Conservation (phyloP, 2,329 filamentous ascomycete species). For the Westerdykella aurantiaca region DNA sequence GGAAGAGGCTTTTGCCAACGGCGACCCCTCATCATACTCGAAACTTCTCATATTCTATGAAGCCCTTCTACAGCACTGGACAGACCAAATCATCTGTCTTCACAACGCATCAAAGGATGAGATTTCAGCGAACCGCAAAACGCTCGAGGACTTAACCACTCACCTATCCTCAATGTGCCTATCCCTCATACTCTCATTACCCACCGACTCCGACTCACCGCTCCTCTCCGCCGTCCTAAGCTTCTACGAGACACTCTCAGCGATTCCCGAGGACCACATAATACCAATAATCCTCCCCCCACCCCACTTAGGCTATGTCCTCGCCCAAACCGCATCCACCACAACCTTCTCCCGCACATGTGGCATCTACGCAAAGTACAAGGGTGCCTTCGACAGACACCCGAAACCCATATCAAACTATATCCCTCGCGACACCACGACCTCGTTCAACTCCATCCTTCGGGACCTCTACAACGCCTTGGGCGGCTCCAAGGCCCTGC, state of each 20-base stretch:
- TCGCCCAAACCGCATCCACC: conserved; percentile 62
- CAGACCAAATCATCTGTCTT: conserved; percentile 27
- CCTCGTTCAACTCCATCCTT: conserved; percentile 73
- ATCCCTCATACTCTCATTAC: conserved; percentile 26
- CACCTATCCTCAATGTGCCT: conserved; percentile 30
- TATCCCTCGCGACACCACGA: conserved; percentile 32
- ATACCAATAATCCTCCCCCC: conserved; percentile 65
- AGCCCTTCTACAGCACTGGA: conserved; percentile 55
- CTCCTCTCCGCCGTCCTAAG: conserved; percentile 53
- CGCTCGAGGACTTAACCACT: conserved; percentile 24
- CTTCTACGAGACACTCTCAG: conserved; percentile 61
- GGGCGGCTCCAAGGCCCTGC: conserved; percentile 71
- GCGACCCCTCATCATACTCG: conserved; percentile 47
- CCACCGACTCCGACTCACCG: conserved; percentile 22
- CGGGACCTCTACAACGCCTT: conserved; percentile 83
- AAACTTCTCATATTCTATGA: conserved; percentile 64
- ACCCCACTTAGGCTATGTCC: conserved; percentile 61
- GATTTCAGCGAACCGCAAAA: conserved; percentile 43
- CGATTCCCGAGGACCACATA: conserved; percentile 19
- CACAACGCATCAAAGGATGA: conserved; percentile 23
- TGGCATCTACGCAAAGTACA: conserved; percentile 64
- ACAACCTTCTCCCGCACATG: conserved; percentile 63
- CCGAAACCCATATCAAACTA: conserved; percentile 40
- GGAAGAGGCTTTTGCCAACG: conserved; percentile 32
- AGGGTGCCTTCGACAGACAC: conserved; percentile 64